Conservation (phyloP, 768 basidiomycete genomes). For the Termitomyces sp. region DNA sequence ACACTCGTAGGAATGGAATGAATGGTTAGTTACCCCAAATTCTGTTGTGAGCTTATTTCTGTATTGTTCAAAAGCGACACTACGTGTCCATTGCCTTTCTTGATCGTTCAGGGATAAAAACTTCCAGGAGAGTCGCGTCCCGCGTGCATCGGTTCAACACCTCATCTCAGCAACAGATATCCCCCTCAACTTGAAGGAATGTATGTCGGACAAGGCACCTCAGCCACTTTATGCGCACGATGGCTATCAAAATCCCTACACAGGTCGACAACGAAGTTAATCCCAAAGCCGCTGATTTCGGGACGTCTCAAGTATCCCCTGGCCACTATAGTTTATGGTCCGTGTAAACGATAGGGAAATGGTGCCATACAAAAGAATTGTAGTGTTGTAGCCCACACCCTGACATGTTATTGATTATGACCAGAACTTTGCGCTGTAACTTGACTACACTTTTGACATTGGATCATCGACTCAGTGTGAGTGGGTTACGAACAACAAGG, state of each 20-base stretch:
- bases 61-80: neutral
- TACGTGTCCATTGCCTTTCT: neutral
- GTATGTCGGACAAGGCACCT: constrained; percentile 11
- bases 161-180: constrained; percentile 1
- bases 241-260: constrained; percentile 18
- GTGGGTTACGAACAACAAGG: no score
- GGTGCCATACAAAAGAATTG: neutral
- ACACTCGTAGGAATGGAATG: no score
- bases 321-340: constrained; percentile 7
- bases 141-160: constrained; percentile 15
- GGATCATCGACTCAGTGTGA: no score
- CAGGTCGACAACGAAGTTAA: constrained; percentile 10
- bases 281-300: constrained; percentile 8
- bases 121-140: constrained; percentile 22
- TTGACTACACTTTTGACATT: neutral
- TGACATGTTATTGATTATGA: no score
- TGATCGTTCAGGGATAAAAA: constrained; percentile 18
- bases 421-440: neutral
- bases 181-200: constrained; percentile 3
- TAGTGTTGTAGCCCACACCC: neutral
- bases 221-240: constrained; percentile 12
- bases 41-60: constrained; percentile 11
- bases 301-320: constrained; percentile 13
- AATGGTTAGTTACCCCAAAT: no score
- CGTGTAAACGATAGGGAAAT: neutral